phyloP scores from a whole-genome alignment of 768 basidiomycete species.

The Tylopilus felleus region DNA sequence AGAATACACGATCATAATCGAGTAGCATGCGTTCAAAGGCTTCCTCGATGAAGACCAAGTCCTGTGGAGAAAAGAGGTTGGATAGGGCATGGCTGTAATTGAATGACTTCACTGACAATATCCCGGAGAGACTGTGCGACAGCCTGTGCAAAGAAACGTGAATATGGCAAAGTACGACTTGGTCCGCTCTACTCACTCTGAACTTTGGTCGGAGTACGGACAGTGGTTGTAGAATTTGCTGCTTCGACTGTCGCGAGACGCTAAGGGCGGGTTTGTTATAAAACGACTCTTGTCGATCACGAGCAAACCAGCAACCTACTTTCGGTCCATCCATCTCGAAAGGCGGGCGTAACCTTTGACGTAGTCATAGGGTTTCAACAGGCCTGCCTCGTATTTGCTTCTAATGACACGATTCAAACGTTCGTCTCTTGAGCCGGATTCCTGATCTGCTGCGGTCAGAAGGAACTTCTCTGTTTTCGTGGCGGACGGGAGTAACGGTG shows the following conservation, averaged over 20 bases:
- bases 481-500: constrained; percentile 62
- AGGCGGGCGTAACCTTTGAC: constrained; percentile 92
- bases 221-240: constrained; percentile 87
- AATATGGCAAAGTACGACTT: not conserved
- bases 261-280: constrained; percentile 34
- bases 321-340: constrained; percentile 92
- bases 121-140: constrained; percentile 84
- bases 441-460: constrained; percentile 92
- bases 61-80: constrained; percentile 39
- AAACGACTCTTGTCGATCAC: not conserved
- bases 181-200: constrained; percentile 45
- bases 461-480: constrained; percentile 87
- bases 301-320: constrained; percentile 44
- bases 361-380: constrained; percentile 94
- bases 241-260: constrained; percentile 86
- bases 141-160: constrained; percentile 39
- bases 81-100: not conserved
- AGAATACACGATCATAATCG: constrained; percentile 92
- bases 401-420: constrained; percentile 88
- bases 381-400: constrained; percentile 94
- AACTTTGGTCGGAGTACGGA: constrained; percentile 85
- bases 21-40: constrained; percentile 93
- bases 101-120: constrained; percentile 44
- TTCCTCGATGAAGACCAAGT: constrained; percentile 97
- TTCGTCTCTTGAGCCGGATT: constrained; percentile 85